phyloP scores from a whole-genome alignment of 176 grass and related monocot genomes.

The Juncus effusus region DNA sequence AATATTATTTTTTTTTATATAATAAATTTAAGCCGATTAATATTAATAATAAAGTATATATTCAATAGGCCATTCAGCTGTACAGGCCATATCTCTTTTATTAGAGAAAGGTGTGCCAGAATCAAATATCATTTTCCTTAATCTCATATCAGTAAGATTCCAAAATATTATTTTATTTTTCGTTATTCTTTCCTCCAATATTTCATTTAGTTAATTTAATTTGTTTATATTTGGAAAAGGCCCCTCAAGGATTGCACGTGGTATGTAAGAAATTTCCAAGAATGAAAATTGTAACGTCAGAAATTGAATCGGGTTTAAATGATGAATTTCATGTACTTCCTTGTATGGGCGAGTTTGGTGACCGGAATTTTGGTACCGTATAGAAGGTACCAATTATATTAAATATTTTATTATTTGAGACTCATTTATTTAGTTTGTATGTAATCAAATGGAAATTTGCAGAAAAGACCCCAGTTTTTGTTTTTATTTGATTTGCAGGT shows the following conservation, averaged over 20 bases:
- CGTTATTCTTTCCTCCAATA: constrained; percentile 26
- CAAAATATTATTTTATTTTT: constrained; percentile 72
- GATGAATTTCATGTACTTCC: constrained; percentile 73
- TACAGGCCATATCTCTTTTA: constrained; percentile 82
- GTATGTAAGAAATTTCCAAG: constrained; percentile 83
- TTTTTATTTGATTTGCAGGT: no score
- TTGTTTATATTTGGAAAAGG: no score
- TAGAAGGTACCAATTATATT: constrained; percentile 5
- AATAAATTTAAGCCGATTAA: not conserved
- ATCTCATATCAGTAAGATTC: constrained; percentile 43
- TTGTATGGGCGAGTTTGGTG: constrained; percentile 84
- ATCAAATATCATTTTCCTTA: no score
- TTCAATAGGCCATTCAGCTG: constrained; percentile 71
- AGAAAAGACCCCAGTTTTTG: no score
- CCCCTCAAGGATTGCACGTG: not conserved
- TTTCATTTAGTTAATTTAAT: no score
- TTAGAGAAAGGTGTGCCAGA: no score
- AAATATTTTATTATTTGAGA: no score
- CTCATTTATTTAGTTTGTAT: no score
- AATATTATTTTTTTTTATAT: no score
- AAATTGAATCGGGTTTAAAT: constrained; percentile 74
- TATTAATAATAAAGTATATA: not conserved
- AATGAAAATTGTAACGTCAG: constrained; percentile 77
- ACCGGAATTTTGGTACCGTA: constrained; percentile 85
- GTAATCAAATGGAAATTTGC: no score